Conservation (phyloP, 257 asterid species). For the Nicotiana knightiana region DNA sequence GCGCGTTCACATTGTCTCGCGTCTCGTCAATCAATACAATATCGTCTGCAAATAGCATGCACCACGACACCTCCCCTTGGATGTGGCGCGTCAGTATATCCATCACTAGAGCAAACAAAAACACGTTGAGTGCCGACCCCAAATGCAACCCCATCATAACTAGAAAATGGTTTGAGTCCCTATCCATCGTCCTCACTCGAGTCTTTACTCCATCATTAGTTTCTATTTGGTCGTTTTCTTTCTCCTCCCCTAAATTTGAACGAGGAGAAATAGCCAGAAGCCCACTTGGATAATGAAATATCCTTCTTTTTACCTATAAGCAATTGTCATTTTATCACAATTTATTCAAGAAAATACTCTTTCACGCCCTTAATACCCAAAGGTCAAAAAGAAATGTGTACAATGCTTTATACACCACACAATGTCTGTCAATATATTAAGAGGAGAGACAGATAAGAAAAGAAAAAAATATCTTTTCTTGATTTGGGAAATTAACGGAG, state of each 20-base stretch:
- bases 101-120: no score
- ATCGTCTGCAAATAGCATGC: no score
- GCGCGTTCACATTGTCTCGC: no score
- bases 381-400: constrained; percentile 1
- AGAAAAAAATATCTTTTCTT: not conserved
- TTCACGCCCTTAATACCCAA: not conserved
- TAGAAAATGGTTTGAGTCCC: no score
- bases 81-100: no score
- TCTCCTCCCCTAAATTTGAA: not conserved
- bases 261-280: not conserved
- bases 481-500: not conserved
- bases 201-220: no score
- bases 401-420: constrained; percentile 18
- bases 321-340: not conserved
- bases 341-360: not conserved
- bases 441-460: not conserved
- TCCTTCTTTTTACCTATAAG: not conserved
- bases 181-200: no score
- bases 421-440: not conserved
- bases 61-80: no score
- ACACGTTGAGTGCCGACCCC: no score
- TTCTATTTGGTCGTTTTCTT: not conserved
- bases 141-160: no score
- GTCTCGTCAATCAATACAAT: no score
- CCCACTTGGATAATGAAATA: not conserved